Base-by-base conservation (phyloP, 768 basidiomycete genomes). In the Coprinopsis sp. region DNA sequence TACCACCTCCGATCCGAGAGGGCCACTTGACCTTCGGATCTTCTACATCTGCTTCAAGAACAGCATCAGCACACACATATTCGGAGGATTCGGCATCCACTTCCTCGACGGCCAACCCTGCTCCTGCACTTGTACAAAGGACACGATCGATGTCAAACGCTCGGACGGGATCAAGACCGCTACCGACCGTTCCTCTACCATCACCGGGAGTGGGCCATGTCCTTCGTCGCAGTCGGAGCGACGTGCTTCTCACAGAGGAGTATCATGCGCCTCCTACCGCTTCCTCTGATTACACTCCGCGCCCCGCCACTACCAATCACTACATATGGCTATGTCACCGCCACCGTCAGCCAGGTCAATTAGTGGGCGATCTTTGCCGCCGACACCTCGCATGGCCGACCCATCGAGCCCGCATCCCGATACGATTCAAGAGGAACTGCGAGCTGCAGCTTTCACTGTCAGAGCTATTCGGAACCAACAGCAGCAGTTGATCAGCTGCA, bases 341-440 rank as follows among this genome's bases (percentile, higher is more conserved):
- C 18, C 46, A 16, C 16, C 46, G 6, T 28, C 43, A 29, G 27
- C 46, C 6, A 34, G 23, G 23, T 44, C 51, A 4, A n/a, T n/a
- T n/a, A n/a, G n/a, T n/a, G 58, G 57, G 33, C 69, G 74, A 42
- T 66, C 64, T 19, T 53, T 77, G 3, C 75, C 76, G 21, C 69
- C 64, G 0, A 72, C 74, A 12, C 73, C 74, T 6, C 40, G 37
- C 28, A 42, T 46, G 39, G 40, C 51, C 27, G 45, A 49, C 33
- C 27, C 51, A 41, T 29, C 12, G 30, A 44, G 24, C 49, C 50
- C 18, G 47, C 53, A 27, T 46, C 30, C 24, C 18, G 29, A 48
- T 12, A 22, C 21, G 18, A 22, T n/a, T 14, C 25, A 45, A 24
- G 46, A 40, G 22, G 42, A 44, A 33, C 30, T 47, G 14, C 22